Evolutionary conservation across 345 rosid genomes (phyloP).

Genomic region (Draba incana): DNA sequence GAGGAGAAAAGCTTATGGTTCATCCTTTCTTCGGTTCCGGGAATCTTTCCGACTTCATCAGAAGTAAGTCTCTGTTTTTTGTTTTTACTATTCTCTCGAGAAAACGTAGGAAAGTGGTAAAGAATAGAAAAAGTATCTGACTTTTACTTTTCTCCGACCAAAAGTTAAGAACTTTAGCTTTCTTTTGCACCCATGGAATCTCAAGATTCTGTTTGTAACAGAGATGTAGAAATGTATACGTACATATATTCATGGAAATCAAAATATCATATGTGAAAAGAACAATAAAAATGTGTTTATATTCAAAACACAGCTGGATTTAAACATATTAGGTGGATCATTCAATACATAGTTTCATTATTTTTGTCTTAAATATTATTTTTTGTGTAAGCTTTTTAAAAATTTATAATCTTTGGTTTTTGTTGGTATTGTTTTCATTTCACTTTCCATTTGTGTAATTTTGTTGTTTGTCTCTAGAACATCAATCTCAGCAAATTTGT

Average conservation of each 20-base stretch:
- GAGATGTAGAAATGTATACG: background rate
- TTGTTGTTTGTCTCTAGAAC: background rate
- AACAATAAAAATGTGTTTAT: background rate
- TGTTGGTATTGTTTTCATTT: conserved; percentile 25
- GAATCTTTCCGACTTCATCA: conserved; percentile 70
- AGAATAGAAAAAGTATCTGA: background rate
- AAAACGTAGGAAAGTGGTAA: conserved; percentile 1
- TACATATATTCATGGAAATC: conserved; percentile 1
- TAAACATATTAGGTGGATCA: conserved; percentile 34
- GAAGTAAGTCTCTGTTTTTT: conserved; percentile 52
- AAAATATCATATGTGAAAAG: background rate
- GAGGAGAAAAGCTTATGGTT: conserved; percentile 94
- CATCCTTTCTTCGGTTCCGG: conserved; percentile 70
- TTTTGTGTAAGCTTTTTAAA: background rate
- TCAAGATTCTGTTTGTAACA: too few relatives aligned
- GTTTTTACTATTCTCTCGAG: conserved; percentile 27
- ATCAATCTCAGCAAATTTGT: conserved; percentile 7
- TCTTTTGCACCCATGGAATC: background rate
- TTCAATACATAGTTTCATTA: conserved; percentile 22
- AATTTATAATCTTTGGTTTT: conserved; percentile 8
- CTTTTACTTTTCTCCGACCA: conserved; percentile 21
- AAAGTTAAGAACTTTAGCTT: conserved; percentile 19
- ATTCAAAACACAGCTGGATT: conserved; percentile 32
- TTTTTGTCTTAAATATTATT: background rate
- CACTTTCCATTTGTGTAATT: background rate